Percentiles rank a stretch among this genome's conserved stretches.
These are phyloP conservation scores for Aspergillus amoenus DNA, from an alignment of 2,329 filamentous ascomycete species.

Conservation along the genomic window DNA sequence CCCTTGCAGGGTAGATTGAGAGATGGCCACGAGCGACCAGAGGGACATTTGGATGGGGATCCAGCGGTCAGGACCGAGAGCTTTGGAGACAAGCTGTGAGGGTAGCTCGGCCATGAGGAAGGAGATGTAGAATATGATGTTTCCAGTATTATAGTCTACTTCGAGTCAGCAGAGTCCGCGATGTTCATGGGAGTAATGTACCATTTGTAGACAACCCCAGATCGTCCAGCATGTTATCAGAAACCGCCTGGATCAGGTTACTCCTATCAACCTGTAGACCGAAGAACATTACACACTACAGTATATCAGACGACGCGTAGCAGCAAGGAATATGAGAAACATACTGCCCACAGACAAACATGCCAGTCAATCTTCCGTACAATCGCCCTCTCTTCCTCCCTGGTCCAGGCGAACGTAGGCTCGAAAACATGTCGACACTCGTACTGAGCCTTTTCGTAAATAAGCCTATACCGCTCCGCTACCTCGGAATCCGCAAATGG, in stretches of 20 bases:
- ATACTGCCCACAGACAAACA: constrained; percentile 26
- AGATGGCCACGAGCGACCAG: constrained; percentile 51
- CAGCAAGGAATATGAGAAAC: not conserved
- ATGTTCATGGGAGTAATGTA: not conserved
- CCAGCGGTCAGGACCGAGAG: constrained; percentile 55
- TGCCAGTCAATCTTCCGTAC: constrained; percentile 25
- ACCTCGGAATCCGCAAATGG: constrained; percentile 53
- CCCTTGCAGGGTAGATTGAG: constrained; percentile 48
- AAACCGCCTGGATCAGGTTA: constrained; percentile 57
- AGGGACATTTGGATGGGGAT: constrained; percentile 55
- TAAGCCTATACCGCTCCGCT: constrained; percentile 53
- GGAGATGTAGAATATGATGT: constrained; percentile 55
- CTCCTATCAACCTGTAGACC: constrained; percentile 59
- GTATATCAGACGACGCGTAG: not conserved
- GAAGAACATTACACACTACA: constrained; percentile 57
- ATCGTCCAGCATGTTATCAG: constrained; percentile 55
- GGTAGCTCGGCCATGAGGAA: constrained; percentile 58
- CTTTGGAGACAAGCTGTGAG: constrained; percentile 57
- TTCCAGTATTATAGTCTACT: constrained; percentile 54
- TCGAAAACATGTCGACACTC: constrained; percentile 47
- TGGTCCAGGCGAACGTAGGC: constrained; percentile 35
- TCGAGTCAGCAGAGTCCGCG: constrained; percentile 42
- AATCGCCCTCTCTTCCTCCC: constrained; percentile 33
- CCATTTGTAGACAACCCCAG: constrained; percentile 32
- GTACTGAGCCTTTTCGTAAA: constrained; percentile 56